Percentiles rank a stretch among this genome's conserved stretches.
These are phyloP conservation scores for Penicillium concentricum DNA, from an alignment of 2,329 filamentous ascomycete species.

Conservation along the genomic window DNA sequence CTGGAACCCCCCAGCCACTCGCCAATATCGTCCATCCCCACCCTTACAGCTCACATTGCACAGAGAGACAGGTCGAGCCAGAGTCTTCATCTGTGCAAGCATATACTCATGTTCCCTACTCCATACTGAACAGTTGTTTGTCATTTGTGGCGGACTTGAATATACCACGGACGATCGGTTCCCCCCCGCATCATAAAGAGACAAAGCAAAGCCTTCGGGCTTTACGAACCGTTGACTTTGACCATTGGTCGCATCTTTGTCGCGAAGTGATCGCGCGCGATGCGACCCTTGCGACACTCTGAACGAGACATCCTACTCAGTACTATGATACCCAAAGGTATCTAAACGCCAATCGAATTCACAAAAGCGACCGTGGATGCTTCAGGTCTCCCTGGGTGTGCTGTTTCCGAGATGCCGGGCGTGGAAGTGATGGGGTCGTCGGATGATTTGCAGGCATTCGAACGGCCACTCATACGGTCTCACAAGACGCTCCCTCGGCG, in stretches of 20 bases:
- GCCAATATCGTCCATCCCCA: slow-evolving; percentile 4
- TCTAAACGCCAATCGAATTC: background rate
- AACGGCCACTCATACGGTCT: slow-evolving; percentile 37
- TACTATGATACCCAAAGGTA: slow-evolving; percentile 5
- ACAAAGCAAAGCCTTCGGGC: slow-evolving; percentile 4
- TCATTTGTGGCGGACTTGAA: background rate
- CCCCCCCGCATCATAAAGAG: slow-evolving; percentile 18
- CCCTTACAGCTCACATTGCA: slow-evolving; percentile 4
- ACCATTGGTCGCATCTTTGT: slow-evolving; percentile 5
- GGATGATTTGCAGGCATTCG: slow-evolving; percentile 27
- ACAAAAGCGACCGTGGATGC: slow-evolving; percentile 6
- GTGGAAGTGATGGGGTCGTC: slow-evolving; percentile 29
- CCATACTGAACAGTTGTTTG: background rate
- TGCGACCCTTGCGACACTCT: slow-evolving; percentile 13
- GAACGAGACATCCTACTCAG: background rate
- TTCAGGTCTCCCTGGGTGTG: background rate
- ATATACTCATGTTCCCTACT: background rate
- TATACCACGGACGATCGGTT: background rate
- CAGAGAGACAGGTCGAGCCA: background rate
- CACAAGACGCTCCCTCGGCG: slow-evolving; percentile 43
- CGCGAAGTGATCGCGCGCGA: slow-evolving; percentile 7
- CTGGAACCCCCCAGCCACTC: slow-evolving; percentile 4
- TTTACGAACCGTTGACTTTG: slow-evolving; percentile 9
- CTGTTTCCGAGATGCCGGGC: slow-evolving; percentile 30
- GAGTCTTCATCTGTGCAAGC: background rate